A percentile compares a stretch with the other conserved stretches of the same genome.
Conservation (phyloP, 2,329 filamentous ascomycete genomes). For the Epichloe brachyelytri region DNA sequence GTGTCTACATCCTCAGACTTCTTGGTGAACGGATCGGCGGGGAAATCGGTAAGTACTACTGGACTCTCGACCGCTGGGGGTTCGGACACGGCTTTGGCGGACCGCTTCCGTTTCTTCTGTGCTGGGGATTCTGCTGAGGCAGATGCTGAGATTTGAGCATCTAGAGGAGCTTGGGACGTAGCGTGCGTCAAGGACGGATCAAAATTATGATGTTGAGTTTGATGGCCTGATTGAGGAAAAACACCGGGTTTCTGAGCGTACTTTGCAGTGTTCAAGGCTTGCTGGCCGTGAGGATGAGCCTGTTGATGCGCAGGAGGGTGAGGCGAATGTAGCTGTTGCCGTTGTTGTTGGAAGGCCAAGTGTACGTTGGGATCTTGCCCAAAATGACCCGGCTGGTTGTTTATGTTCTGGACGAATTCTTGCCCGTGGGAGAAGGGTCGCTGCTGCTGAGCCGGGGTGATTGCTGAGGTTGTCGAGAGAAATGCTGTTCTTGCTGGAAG, state of each 20-base stretch:
- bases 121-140: constrained; percentile 15
- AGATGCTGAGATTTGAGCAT: neutral
- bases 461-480: constrained; percentile 15
- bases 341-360: constrained; percentile 9
- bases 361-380: constrained; percentile 3
- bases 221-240: constrained; percentile 5
- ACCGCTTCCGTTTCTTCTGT: constrained; percentile 26
- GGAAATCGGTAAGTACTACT: constrained; percentile 14
- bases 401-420: constrained; percentile 4
- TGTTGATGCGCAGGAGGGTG: constrained; percentile 8
- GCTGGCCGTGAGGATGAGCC: constrained; percentile 16
- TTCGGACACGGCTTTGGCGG: constrained; percentile 10
- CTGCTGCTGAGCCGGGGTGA: constrained; percentile 11
- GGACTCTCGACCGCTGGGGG: constrained; percentile 5
- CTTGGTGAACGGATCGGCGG: constrained; percentile 16
- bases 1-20: constrained; percentile 23
- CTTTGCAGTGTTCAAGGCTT: constrained; percentile 11
- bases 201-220: constrained; percentile 7
- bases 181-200: constrained; percentile 1
- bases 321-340: constrained; percentile 5
- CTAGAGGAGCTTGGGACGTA: neutral
- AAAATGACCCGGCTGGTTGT: constrained; percentile 4
- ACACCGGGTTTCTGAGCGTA: neutral
- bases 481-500: constrained; percentile 15
- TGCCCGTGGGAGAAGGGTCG: constrained; percentile 3